Conservation (phyloP, 768 basidiomycete genomes). For the Serendipita sp. region DNA sequence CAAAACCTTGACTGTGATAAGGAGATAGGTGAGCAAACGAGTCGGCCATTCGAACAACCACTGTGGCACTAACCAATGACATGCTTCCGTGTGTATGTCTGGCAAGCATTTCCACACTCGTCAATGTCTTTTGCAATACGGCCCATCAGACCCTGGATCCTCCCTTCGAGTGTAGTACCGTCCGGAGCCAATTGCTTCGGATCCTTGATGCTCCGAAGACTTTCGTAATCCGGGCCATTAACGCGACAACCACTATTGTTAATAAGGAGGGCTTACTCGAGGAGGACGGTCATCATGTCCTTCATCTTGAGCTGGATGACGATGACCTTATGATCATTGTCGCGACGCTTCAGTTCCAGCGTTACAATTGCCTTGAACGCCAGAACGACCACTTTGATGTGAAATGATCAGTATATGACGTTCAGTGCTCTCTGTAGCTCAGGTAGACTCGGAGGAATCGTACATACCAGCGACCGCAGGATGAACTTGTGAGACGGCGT, state of each 20-base stretch:
- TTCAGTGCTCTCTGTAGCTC: no score
- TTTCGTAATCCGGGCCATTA: slow-evolving; percentile 2
- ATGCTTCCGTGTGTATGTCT: slow-evolving; percentile 30
- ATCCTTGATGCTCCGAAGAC: slow-evolving; percentile 19
- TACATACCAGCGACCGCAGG: slow-evolving; percentile 17
- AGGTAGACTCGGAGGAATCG: no score
- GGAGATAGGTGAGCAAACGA: neutral
- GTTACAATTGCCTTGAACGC: slow-evolving; percentile 35
- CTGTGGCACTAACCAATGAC: slow-evolving; percentile 19
- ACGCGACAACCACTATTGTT: no score
- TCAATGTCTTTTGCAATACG: slow-evolving; percentile 26
- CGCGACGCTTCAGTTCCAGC: slow-evolving; percentile 31
- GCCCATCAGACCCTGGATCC: slow-evolving; percentile 19
- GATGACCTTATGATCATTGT: slow-evolving; percentile 35
- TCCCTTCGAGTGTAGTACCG: slow-evolving; percentile 19
- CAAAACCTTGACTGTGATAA: slow-evolving; percentile 12
- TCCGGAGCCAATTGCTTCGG: slow-evolving; percentile 19
- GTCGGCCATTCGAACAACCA: no score
- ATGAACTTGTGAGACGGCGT: slow-evolving; percentile 17
- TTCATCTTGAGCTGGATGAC: slow-evolving; percentile 34
- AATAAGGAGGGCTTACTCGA: slow-evolving; percentile 22
- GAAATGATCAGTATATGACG: no score
- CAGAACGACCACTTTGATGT: slow-evolving; percentile 27
- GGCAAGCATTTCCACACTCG: slow-evolving; percentile 28
- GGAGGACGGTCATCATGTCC: slow-evolving; percentile 30